Conservation (phyloP, 2,329 filamentous ascomycete genomes). For the Colletotrichum viniferum region DNA sequence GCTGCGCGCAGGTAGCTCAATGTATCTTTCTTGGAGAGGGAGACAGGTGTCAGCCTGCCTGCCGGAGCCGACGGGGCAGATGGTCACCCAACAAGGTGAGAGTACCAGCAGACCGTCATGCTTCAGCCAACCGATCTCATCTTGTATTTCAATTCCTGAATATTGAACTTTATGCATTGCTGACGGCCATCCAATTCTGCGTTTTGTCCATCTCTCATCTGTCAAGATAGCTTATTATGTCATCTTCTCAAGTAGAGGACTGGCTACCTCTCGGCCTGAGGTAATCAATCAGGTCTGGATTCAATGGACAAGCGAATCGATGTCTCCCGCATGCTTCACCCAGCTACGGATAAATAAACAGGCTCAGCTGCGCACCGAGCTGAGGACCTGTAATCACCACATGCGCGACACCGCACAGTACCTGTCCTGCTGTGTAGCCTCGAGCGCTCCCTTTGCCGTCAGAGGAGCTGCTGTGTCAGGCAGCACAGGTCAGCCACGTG, state of each 20-base stretch:
- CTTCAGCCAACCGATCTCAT: background rate
- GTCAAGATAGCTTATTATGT: background rate
- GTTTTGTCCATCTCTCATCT: background rate
- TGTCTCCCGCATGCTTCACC: background rate
- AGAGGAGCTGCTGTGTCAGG: conserved; percentile 1
- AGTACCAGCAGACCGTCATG: background rate
- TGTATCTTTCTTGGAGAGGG: background rate
- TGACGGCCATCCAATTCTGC: background rate
- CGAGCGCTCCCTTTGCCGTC: background rate
- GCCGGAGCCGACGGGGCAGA: background rate
- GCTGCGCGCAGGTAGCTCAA: background rate
- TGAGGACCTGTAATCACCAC: background rate
- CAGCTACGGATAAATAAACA: background rate
- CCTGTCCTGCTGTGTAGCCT: background rate
- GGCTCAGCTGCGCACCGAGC: background rate
- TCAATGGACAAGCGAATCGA: background rate
- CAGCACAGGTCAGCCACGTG: conserved; percentile 5
- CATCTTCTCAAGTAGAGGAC: background rate
- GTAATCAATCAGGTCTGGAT: background rate
- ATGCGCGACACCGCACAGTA: background rate
- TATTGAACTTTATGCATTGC: background rate
- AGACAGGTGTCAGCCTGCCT: background rate
- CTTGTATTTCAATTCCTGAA: background rate
- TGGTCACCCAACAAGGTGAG: background rate
- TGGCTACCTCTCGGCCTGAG: background rate